phyloP scores from a whole-genome alignment of 768 basidiomycete species.

The Ramaria sp. region DNA sequence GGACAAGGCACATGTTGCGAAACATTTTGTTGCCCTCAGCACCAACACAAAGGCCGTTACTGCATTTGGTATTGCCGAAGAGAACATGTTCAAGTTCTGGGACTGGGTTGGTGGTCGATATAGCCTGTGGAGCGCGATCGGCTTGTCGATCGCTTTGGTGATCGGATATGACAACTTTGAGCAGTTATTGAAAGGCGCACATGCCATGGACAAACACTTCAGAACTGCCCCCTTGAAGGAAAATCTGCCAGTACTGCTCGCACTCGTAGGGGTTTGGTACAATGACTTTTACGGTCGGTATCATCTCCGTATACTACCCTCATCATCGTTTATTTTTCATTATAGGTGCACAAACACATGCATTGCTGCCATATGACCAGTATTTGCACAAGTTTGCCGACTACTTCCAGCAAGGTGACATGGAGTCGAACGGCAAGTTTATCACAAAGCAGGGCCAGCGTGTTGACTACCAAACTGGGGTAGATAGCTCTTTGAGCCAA shows the following conservation, averaged over 20 bases:
- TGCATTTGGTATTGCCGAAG: constrained; percentile 79
- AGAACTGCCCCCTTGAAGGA: constrained; percentile 75
- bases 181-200: constrained; percentile 80
- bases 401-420: constrained; percentile 99
- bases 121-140: constrained; percentile 97
- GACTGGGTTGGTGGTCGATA: constrained; percentile 99
- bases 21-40: constrained; percentile 97
- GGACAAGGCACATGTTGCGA: constrained; percentile 88
- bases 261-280: constrained; percentile 92
- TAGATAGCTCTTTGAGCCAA: constrained; percentile 26
- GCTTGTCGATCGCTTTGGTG: constrained; percentile 84
- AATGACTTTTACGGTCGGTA: constrained; percentile 83
- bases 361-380: constrained; percentile 94
- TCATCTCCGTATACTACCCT: neutral
- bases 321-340: neutral
- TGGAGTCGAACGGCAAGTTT: constrained; percentile 99
- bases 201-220: constrained; percentile 98
- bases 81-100: constrained; percentile 99
- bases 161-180: constrained; percentile 95
- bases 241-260: constrained; percentile 88
- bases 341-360: constrained; percentile 84
- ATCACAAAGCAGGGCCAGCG: constrained; percentile 89
- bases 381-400: constrained; percentile 99
- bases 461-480: constrained; percentile 94
- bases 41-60: constrained; percentile 94